Conservation (phyloP, 352 stramenopile genomes). For the Sclerospora graminicola region DNA sequence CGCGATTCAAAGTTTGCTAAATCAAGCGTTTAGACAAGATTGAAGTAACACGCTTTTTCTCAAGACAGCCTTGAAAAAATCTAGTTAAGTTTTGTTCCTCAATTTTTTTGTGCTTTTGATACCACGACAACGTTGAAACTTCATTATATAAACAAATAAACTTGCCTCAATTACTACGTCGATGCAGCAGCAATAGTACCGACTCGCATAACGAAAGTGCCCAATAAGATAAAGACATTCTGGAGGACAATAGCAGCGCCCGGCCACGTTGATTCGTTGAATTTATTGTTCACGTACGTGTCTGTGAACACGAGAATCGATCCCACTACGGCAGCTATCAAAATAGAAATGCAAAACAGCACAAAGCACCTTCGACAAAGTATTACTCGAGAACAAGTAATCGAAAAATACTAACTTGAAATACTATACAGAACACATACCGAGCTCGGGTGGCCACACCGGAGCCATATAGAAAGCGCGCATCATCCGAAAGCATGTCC, state of each 20-base stretch:
- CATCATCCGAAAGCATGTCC: conserved; percentile 47
- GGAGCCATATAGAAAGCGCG: conserved; percentile 28
- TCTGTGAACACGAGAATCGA: conserved; percentile 52
- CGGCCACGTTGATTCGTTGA: conserved; percentile 45
- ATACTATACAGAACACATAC: conserved; percentile 5
- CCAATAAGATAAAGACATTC: conserved; percentile 49
- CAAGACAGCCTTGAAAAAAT: no score
- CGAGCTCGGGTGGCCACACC: conserved; percentile 35
- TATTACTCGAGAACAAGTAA: conserved; percentile 1
- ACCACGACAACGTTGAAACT: no score
- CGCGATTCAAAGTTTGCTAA: no score
- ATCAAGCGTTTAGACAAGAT: no score
- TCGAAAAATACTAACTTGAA: not conserved
- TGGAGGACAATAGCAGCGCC: conserved; percentile 49
- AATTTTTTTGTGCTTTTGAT: no score
- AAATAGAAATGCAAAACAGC: conserved; percentile 39
- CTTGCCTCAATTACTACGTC: conserved; percentile 17
- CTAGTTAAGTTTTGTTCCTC: no score
- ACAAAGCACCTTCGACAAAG: conserved; percentile 29
- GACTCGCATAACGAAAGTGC: conserved; percentile 44
- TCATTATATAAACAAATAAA: no score
- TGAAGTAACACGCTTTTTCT: no score
- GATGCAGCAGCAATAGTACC: conserved; percentile 29
- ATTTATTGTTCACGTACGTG: conserved; percentile 46
- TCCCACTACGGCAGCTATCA: conserved; percentile 25